These are phyloP conservation scores for Elaeis oleifera DNA, from an alignment of 202 grass and related monocot genomes.

Conservation along the genomic window DNA sequence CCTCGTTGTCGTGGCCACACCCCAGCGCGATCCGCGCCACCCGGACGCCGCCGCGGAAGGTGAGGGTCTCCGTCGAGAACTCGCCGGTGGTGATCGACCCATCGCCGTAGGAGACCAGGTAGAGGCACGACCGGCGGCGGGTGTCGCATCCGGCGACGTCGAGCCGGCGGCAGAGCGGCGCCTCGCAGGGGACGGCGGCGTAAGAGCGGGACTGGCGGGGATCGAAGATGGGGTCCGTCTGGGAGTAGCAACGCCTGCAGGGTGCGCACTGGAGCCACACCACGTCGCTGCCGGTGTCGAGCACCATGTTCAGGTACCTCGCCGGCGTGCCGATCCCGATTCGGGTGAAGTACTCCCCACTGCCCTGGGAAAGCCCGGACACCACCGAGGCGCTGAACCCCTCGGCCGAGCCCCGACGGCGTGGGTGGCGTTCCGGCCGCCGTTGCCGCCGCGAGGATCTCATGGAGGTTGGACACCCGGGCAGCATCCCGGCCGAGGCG, in stretches of 20 bases:
- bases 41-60: slow-evolving; percentile 55
- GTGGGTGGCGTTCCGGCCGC: slow-evolving; percentile 9
- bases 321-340: slow-evolving; percentile 79
- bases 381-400: slow-evolving; percentile 49
- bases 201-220: slow-evolving; percentile 67
- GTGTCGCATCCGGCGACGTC: slow-evolving; percentile 76
- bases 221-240: slow-evolving; percentile 78
- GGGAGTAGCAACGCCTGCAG: slow-evolving; percentile 82
- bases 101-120: slow-evolving; percentile 96
- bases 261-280: slow-evolving; percentile 93
- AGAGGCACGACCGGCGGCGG: slow-evolving; percentile 55
- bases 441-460: background rate
- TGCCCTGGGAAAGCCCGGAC: slow-evolving; percentile 80
- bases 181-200: slow-evolving; percentile 45
- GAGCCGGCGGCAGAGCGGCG: slow-evolving; percentile 66
- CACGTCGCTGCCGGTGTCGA: slow-evolving; percentile 86
- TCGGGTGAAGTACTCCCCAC: slow-evolving; percentile 94
- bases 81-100: slow-evolving; percentile 76
- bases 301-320: slow-evolving; percentile 69
- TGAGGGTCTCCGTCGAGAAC: slow-evolving; percentile 75
- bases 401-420: background rate
- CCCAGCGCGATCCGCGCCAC: slow-evolving; percentile 65
- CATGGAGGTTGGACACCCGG: slow-evolving; percentile 39
- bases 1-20: slow-evolving; percentile 92
- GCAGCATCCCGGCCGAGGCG: slow-evolving; percentile 44